Evolutionary conservation across 2,329 filamentous ascomycete species (phyloP), one percentile per base, ranked within the genome.

Genomic region (Cytospora piceicola): DNA sequence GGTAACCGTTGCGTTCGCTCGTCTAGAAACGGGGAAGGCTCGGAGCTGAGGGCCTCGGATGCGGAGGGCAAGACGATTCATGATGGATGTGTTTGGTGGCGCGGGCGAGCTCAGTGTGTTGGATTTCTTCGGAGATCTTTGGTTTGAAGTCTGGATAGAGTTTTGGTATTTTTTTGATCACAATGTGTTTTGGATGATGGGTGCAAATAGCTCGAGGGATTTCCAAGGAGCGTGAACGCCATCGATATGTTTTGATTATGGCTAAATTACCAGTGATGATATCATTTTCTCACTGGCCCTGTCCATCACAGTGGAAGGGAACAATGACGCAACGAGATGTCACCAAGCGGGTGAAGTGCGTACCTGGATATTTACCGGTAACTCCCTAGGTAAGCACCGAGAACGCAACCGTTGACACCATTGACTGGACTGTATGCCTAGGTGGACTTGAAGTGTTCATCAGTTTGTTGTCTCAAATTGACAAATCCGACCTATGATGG

Each of bases 291-390:
- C 54, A 46, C 11, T 3, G n/a, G n/a, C 4, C 29, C 36, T 49
- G 27, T 59, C 62, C 22, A 39, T 42, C 30, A 34, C 39, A 29
- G 14, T 29, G n/a, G 53, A n/a, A 20, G 17, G 34, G 24, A 32
- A 58, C 63, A 62, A 67, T 67, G 66, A 67, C 63, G 66, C 66
- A 65, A 65, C 63, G 39, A 9, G 39, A 15, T 36, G 15, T 34
- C n/a, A 30, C 53, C n/a, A 27, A 17, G 27, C 9, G 24, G 27
- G 39, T n/a, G 20, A 17, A 39, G 11, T 42, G n/a, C 34, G 34
- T 36, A 15, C 34, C 34, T 36, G 15, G 34, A 36, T 36, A 8
- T 36, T 36, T 29, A 5, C 27, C 27, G 27, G 27, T 29, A 34
- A 6, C 6, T n/a, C n/a, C n/a, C 2, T 5, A 4, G 36, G 20